Evolutionary conservation across 805 yeast genomes (phyloP).

Genomic region (Kuraishia ogatae): DNA sequence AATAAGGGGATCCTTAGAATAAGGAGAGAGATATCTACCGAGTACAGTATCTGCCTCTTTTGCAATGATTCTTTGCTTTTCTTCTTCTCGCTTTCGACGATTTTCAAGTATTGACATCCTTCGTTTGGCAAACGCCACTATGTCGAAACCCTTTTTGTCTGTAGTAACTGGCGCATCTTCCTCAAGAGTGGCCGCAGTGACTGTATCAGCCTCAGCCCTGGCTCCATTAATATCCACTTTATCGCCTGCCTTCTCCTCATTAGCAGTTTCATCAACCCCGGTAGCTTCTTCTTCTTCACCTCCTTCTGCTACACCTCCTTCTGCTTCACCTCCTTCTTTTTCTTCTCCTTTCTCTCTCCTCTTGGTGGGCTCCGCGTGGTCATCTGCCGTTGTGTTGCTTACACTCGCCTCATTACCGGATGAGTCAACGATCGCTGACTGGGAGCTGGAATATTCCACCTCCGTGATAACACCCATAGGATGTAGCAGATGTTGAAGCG

Average conservation of each 20-base stretch:
- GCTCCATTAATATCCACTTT: slow-evolving; percentile 2
- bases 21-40: slow-evolving; percentile 23
- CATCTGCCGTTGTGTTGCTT: too few species aligned
- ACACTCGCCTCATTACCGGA: too few species aligned
- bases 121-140: slow-evolving; percentile 46
- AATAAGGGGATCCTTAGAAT: slow-evolving; percentile 12
- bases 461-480: neutral
- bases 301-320: too few species aligned
- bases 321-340: too few species aligned
- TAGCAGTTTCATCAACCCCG: neutral
- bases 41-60: slow-evolving; percentile 22
- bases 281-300: too few species aligned
- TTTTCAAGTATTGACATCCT: slow-evolving; percentile 29
- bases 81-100: slow-evolving; percentile 23
- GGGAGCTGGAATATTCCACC: neutral
- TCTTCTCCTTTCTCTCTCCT: too few species aligned
- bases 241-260: slow-evolving; percentile 2
- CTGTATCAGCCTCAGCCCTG: neutral
- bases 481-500: slow-evolving; percentile 39
- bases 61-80: slow-evolving; percentile 21
- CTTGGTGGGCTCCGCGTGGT: too few species aligned
- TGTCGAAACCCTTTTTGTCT: slow-evolving; percentile 32
- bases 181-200: neutral
- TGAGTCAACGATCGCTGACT: too few species aligned
- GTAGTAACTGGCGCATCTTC: neutral